Evolutionary conservation across 2,329 filamentous ascomycete genomes (phyloP), one percentile per base, ranked within the genome.

Genomic region (Microcyclosporella mali): DNA sequence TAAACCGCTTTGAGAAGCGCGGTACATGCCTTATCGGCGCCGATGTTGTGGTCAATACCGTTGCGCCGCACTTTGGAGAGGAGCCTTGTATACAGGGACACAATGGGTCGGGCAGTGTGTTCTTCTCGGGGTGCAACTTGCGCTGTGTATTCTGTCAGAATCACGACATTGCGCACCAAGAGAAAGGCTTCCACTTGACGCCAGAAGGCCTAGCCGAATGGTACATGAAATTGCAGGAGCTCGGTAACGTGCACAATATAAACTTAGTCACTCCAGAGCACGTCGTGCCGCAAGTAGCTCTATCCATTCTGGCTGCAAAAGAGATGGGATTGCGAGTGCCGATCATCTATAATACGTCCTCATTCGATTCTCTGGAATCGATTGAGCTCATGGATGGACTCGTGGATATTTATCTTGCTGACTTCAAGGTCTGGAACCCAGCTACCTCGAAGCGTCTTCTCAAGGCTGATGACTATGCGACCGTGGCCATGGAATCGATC

Each of bases 181-280:
- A 79, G n/a, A 87, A 87, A 34, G 86, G 87, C 1, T 84, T 87
- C 65, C 82, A 89, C 53, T 68, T 92, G 21, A 84, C 81, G 0
- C 84, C 85, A 0, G 84, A 89, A 61, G 77, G 88, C 59, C 74
- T 94, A 3, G 87, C 76, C 4, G 81, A 84, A 40, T 92, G 87
- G 87, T 89, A 84, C 64, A 56, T 92, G 44, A 92, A 92, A 66
- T 69, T 94, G 33, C 86, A 92, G 61, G 73, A 85, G 19, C 75
- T 85, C 2, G 87, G 85, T n/a, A 69, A 74, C 7, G 84, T 87
- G n/a, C 86, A 94, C 68, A 92, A 92, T 61, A 89, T 94, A 71
- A 92, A 94, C 62, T 77, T 90, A 16, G 77, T 94, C 45, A 94
- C 86, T 0, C 86, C 87, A 0, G 87, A 94, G 60, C 88, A 94